Percentiles rank a stretch among this genome's conserved stretches.
Conservation (phyloP, 2,329 filamentous ascomycete species). For the Fusarium sororula region DNA sequence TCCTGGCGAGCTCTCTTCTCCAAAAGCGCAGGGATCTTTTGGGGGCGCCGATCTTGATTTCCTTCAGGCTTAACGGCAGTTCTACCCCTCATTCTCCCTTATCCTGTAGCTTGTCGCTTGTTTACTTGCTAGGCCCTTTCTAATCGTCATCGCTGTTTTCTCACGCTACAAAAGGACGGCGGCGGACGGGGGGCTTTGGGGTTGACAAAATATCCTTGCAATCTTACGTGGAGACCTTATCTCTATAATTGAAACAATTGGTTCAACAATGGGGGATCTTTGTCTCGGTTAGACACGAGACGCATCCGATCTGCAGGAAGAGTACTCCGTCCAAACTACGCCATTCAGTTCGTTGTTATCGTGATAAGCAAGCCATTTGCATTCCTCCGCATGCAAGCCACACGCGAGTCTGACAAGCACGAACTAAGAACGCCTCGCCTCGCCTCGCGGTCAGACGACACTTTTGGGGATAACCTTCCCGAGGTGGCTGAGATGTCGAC, state of each 20-base stretch:
- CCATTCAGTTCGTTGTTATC: not conserved
- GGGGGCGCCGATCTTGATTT: not conserved
- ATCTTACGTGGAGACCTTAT: not conserved
- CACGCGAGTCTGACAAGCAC: not conserved
- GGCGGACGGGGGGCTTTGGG: not conserved
- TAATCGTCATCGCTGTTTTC: not conserved
- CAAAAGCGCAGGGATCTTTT: not conserved
- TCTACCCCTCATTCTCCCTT: not conserved
- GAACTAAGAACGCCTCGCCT: not conserved
- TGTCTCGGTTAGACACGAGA: not conserved
- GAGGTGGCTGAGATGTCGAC: not conserved
- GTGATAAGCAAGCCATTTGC: not conserved
- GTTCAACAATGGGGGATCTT: not conserved
- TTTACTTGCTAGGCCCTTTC: not conserved
- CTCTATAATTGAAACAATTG: not conserved
- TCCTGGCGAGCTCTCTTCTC: not conserved
- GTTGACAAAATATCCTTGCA: not conserved
- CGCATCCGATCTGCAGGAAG: not conserved
- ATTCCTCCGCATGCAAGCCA: not conserved
- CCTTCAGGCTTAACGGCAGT: not conserved
- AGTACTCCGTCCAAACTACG: not conserved
- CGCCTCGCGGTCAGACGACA: not conserved
- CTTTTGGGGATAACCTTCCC: not conserved
- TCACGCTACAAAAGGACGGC: constrained; percentile 2
- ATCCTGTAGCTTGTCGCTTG: not conserved